A percentile compares a stretch with the other conserved stretches of the same genome.
Conservation (phyloP, 2,329 filamentous ascomycete genomes). For the Decorospora gaudefroyi region DNA sequence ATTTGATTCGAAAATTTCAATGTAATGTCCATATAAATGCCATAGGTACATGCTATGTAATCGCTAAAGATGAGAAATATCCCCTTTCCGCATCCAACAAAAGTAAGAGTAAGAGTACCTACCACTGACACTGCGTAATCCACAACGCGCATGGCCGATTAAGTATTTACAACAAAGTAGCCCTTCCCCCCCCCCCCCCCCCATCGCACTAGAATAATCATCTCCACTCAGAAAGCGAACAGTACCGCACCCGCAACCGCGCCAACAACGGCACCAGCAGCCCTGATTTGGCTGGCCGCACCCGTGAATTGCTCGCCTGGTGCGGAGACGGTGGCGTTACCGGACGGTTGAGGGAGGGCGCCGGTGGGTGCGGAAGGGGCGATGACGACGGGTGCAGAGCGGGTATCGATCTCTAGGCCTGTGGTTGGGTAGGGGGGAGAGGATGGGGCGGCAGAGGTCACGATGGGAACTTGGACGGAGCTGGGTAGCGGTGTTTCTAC, state of each 20-base stretch:
- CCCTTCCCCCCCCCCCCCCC: too few relatives aligned
- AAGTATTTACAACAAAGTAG: slow-evolving; percentile 2
- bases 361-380: slow-evolving; percentile 30
- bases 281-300: slow-evolving; percentile 32
- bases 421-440: slow-evolving; percentile 27
- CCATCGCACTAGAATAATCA: slow-evolving; percentile 1
- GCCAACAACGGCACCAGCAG: slow-evolving; percentile 29
- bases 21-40: too few relatives aligned
- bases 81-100: too few relatives aligned
- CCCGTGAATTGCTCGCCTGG: slow-evolving; percentile 34
- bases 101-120: too few relatives aligned
- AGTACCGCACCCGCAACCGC: slow-evolving; percentile 31
- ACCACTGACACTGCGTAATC: too few relatives aligned
- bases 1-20: too few relatives aligned
- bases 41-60: too few relatives aligned
- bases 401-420: slow-evolving; percentile 37
- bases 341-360: slow-evolving; percentile 19
- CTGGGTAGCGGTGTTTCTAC: not conserved
- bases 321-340: slow-evolving; percentile 31
- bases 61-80: too few relatives aligned
- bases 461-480: slow-evolving; percentile 5
- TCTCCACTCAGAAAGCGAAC: slow-evolving; percentile 29
- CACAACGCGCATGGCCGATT: too few relatives aligned
- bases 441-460: slow-evolving; percentile 1
- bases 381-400: slow-evolving; percentile 30